Evolutionary conservation across 208 protist genomes (phyloP).

Genomic region (Crithidia sp.): DNA sequence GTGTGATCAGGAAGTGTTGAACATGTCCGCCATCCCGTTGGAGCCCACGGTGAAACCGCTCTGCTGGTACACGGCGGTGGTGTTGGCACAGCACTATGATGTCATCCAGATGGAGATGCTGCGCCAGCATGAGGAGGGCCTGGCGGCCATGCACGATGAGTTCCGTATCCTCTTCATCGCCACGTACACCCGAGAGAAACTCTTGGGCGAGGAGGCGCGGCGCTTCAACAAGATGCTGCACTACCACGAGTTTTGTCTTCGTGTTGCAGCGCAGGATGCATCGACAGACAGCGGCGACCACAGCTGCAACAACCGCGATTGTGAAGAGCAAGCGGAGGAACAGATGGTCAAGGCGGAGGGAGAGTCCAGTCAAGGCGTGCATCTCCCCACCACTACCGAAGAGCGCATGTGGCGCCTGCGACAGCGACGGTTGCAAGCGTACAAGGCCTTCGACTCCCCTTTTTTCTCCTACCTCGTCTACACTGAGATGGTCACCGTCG

Average conservation of each 20-base stretch:
- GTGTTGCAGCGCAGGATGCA: slow-evolving; percentile 18
- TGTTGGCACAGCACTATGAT: slow-evolving; percentile 33
- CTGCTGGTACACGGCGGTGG: slow-evolving; percentile 57
- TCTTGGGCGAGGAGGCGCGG: slow-evolving; percentile 48
- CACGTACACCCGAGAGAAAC: slow-evolving; percentile 33
- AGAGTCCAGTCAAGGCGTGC: neutral
- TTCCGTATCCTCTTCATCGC: slow-evolving; percentile 33
- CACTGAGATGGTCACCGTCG: slow-evolving; percentile 34
- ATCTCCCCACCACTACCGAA: slow-evolving; percentile 1
- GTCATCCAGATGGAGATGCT: slow-evolving; percentile 42
- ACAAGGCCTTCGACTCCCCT: slow-evolving; percentile 47
- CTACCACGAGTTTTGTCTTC: slow-evolving; percentile 54
- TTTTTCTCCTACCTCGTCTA: slow-evolving; percentile 51
- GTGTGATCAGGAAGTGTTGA: slow-evolving; percentile 57
- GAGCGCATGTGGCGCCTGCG: slow-evolving; percentile 26
- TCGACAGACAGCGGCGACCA: neutral
- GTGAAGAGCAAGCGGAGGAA: too few species aligned
- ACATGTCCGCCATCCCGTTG: slow-evolving; percentile 49
- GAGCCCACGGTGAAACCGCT: slow-evolving; percentile 39
- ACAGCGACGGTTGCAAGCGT: slow-evolving; percentile 33
- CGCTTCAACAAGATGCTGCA: slow-evolving; percentile 40
- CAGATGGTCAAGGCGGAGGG: too few species aligned
- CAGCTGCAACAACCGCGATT: too few species aligned
- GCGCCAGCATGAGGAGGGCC: slow-evolving; percentile 22
- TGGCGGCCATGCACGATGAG: slow-evolving; percentile 19